Conservation (phyloP, 75 land plant genomes). For the Selaginella tamariscina region DNA sequence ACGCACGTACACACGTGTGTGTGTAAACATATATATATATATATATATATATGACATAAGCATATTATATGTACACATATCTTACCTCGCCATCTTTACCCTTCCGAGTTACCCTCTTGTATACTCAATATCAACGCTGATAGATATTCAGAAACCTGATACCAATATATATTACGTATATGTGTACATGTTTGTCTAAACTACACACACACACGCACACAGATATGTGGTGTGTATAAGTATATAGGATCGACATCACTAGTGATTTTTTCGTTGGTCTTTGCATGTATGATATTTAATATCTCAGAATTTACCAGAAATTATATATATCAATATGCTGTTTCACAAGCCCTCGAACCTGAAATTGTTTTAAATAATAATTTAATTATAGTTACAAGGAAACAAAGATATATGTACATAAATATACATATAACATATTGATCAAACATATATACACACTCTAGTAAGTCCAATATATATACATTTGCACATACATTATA, state of each 20-base stretch:
- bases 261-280: conserved; percentile 1
- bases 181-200: too few species aligned
- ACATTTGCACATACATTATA: too few species aligned
- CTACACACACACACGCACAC: too few species aligned
- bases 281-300: conserved; percentile 2
- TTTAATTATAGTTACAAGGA: too few species aligned
- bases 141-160: conserved; percentile 68
- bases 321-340: conserved; percentile 1
- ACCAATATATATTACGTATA: not conserved
- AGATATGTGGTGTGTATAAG: not conserved
- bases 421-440: too few species aligned
- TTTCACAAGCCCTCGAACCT: conserved; percentile 9
- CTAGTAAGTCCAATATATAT: too few species aligned
- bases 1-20: conserved; percentile 8
- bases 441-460: too few species aligned
- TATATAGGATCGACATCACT: conserved; percentile 12
- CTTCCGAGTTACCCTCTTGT: conserved; percentile 38
- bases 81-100: conserved; percentile 41
- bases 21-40: not conserved
- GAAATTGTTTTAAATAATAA: too few species aligned
- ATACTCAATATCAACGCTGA: conserved; percentile 73
- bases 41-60: not conserved
- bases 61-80: not conserved
- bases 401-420: too few species aligned
- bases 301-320: conserved; percentile 4